Conservation (phyloP, 805 yeast genomes). For the Brettanomyces bruxellensis region DNA sequence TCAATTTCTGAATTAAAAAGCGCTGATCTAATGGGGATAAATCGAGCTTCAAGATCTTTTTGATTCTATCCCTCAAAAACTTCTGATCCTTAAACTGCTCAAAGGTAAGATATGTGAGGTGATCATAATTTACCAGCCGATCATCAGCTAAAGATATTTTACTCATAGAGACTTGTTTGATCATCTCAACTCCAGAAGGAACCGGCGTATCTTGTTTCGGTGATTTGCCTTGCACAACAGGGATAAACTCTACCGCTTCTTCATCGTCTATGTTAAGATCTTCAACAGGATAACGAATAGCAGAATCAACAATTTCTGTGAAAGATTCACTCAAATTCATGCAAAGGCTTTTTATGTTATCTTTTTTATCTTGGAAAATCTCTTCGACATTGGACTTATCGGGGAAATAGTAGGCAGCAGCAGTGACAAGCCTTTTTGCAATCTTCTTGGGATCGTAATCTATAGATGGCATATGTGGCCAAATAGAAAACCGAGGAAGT, state of each 20-base stretch:
- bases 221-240: background rate
- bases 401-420: slow-evolving; percentile 20
- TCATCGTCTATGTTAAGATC: slow-evolving; percentile 25
- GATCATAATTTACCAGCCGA: slow-evolving; percentile 11
- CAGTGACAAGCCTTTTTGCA: slow-evolving; percentile 11
- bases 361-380: slow-evolving; percentile 11
- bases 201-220: slow-evolving; percentile 3
- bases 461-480: slow-evolving; percentile 20
- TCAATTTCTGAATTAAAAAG: slow-evolving; percentile 48
- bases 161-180: slow-evolving; percentile 6
- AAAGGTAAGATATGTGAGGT: slow-evolving; percentile 22
- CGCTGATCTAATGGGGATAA: slow-evolving; percentile 36
- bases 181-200: slow-evolving; percentile 12
- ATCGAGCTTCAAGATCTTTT: slow-evolving; percentile 32
- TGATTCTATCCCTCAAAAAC: slow-evolving; percentile 40
- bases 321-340: slow-evolving; percentile 21
- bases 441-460: slow-evolving; percentile 11
- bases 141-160: slow-evolving; percentile 1
- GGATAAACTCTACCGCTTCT: slow-evolving; percentile 1
- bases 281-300: slow-evolving; percentile 42
- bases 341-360: slow-evolving; percentile 15
- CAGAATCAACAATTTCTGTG: slow-evolving; percentile 35
- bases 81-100: slow-evolving; percentile 27
- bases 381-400: slow-evolving; percentile 21
- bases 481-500: slow-evolving; percentile 17